phyloP scores from a whole-genome alignment of 441 rosid species.

The Bocquillonia castaneifolia region DNA sequence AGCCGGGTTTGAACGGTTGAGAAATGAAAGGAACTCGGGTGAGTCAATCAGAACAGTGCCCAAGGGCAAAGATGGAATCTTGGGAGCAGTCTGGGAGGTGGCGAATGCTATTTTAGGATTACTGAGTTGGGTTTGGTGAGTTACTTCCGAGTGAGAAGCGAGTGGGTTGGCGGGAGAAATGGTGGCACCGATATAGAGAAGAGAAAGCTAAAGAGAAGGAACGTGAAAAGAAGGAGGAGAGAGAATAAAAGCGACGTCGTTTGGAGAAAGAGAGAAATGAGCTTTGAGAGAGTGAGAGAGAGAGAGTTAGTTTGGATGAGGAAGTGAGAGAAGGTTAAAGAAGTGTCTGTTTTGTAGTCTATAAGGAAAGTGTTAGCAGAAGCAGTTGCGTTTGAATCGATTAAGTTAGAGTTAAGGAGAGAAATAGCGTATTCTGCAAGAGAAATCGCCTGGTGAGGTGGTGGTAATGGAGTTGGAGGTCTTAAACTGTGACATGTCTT shows the following conservation, averaged over 20 bases:
- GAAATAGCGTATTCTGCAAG: conserved; percentile 42
- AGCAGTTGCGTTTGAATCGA: conserved; percentile 19
- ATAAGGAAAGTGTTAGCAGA: conserved; percentile 37
- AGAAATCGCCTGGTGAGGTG: conserved; percentile 48
- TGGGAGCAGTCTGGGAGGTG: conserved; percentile 47
- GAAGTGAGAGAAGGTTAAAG: conserved; percentile 47
- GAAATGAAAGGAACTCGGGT: conserved; percentile 55
- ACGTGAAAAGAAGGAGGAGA: conserved; percentile 56
- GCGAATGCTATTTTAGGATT: conserved; percentile 72
- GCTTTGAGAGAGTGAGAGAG: conserved; percentile 34
- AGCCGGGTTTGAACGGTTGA: conserved; percentile 22
- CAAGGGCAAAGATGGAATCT: conserved; percentile 41
- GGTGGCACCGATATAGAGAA: conserved; percentile 61
- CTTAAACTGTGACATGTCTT: conserved; percentile 45
- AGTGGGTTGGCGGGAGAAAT: conserved; percentile 77
- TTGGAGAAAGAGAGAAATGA: conserved; percentile 34
- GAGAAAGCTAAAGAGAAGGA: conserved; percentile 68
- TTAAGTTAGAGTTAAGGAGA: conserved; percentile 41
- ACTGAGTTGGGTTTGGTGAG: conserved; percentile 53
- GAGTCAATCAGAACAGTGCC: conserved; percentile 66
- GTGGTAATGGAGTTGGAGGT: conserved; percentile 47
- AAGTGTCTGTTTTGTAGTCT: conserved; percentile 39
- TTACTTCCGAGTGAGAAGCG: conserved; percentile 50
- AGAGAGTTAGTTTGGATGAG: conserved; percentile 41
- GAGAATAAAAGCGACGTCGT: conserved; percentile 67